phyloP scores from a whole-genome alignment of 2,329 filamentous ascomycete genomes.

The Sporothrix pallida region DNA sequence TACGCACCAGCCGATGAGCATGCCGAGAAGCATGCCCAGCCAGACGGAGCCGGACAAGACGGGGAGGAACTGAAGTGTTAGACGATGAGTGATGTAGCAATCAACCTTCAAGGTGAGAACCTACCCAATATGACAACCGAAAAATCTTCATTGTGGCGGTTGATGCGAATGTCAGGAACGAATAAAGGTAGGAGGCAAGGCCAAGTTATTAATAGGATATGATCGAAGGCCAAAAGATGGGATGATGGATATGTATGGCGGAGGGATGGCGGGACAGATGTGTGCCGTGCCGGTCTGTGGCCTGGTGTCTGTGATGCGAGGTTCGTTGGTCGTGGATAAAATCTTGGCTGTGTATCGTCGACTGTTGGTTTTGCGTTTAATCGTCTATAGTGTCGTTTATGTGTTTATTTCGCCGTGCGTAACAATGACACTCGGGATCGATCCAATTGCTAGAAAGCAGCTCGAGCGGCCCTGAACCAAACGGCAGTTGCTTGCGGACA shows the following conservation, averaged over 20 bases:
- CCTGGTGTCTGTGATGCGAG: too few relatives aligned
- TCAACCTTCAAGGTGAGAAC: not conserved
- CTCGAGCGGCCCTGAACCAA: slow-evolving; percentile 19
- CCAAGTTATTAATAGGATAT: not conserved
- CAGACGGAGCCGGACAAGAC: slow-evolving; percentile 69
- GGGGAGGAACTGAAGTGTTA: slow-evolving; percentile 62
- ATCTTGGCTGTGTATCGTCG: not conserved
- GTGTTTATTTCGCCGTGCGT: not conserved
- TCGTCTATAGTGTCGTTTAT: not conserved
- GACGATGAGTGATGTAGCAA: not conserved
- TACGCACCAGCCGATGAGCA: slow-evolving; percentile 73
- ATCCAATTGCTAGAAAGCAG: not conserved
- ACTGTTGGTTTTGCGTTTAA: not conserved
- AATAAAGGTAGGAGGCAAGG: not conserved
- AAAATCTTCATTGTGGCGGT: slow-evolving; percentile 18
- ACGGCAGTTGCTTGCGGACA: slow-evolving; percentile 23
- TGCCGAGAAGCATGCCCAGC: slow-evolving; percentile 70
- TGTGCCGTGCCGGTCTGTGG: not conserved
- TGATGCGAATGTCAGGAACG: not conserved
- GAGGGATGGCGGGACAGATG: not conserved
- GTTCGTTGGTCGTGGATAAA: too few relatives aligned
- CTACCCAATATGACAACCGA: slow-evolving; percentile 35
- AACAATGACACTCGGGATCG: not conserved
- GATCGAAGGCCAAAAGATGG: not conserved
- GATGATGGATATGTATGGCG: not conserved